phyloP scores from a whole-genome alignment of 192 early-diverging fungal species.

The Linnemannia schmuckeri region DNA sequence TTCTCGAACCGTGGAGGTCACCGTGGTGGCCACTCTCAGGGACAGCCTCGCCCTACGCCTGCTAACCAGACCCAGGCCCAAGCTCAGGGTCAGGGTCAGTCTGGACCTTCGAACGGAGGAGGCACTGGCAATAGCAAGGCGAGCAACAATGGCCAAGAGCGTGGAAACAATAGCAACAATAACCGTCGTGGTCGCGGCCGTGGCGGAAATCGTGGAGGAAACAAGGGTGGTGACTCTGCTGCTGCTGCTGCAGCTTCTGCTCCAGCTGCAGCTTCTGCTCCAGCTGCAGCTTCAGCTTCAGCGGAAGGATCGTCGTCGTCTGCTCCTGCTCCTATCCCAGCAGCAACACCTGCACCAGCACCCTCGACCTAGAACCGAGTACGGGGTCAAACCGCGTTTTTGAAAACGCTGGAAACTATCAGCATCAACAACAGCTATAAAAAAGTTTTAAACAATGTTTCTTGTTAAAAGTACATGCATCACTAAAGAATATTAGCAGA shows the following conservation, averaged over 20 bases:
- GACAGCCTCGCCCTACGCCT: conserved; percentile 5
- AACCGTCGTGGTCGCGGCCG: conserved; percentile 17
- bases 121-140: background rate
- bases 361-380: background rate
- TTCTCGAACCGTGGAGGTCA: conserved; percentile 17
- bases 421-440: too few relatives aligned
- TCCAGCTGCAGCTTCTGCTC: background rate
- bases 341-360: background rate
- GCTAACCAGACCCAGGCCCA: background rate
- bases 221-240: background rate
- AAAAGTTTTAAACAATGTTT: too few relatives aligned
- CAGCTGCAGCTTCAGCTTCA: background rate
- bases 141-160: background rate
- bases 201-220: conserved; percentile 17
- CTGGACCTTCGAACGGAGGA: background rate
- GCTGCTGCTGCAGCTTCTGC: background rate
- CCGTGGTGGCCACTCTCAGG: conserved; percentile 18
- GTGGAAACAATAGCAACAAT: background rate
- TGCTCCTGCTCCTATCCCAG: background rate
- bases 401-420: background rate
- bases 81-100: background rate
- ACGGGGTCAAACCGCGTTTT: background rate
- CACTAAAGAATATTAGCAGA: too few relatives aligned
- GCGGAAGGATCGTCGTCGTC: background rate
- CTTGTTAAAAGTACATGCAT: too few relatives aligned